Base-by-base conservation (phyloP, 352 stramenopile genomes). In the Globisporangium nagaii region DNA sequence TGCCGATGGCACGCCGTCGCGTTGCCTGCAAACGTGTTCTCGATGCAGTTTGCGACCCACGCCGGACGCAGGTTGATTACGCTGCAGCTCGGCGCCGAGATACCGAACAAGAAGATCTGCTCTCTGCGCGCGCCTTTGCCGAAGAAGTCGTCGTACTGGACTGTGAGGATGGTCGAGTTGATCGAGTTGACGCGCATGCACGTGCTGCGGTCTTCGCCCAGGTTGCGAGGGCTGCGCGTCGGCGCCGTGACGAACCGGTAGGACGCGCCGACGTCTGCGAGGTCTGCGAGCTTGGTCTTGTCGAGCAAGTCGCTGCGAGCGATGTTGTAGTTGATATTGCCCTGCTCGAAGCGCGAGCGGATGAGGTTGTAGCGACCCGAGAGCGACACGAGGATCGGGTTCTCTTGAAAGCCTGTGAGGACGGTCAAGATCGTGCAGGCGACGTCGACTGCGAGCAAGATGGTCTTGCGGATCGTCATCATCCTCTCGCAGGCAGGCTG, bases 61-160 rank as follows among this genome's bases (percentile, higher is more conserved):
- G 59, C 49, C 0, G 58, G 62, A 3, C 20, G 37, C 17, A 77
- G 55, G 50, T 79, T 79, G 43, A 79, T 47, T 24, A 77, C 11
- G 1, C 63, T 54, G 46, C 71, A 77, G n/a, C 59, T 54, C 24
- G 62, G 68, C 13, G 70, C 65, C 11, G 70, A 80, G 30, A 80
- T 77, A 25, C 65, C 73, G 60, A 71, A 64, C 13, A 77, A 59
- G 45, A 66, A 74, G 17, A 59, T 60, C 42, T 74, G 61, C 0
- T 58, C 53, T 8, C 71, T 59, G 0, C 71, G 63, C 52, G 68
- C 52, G 22, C 63, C 63, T 19, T 53, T 65, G 4, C 71, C 71
- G 58, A 67, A 78, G 32, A 71, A 72, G 46, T 80, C 65, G 46
- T 80, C 55, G 28, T 69, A 80, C 24, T 76, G 59, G 20, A 72